These are phyloP conservation scores for Trametes punicea DNA, from an alignment of 768 basidiomycete species.

Conservation along the genomic window DNA sequence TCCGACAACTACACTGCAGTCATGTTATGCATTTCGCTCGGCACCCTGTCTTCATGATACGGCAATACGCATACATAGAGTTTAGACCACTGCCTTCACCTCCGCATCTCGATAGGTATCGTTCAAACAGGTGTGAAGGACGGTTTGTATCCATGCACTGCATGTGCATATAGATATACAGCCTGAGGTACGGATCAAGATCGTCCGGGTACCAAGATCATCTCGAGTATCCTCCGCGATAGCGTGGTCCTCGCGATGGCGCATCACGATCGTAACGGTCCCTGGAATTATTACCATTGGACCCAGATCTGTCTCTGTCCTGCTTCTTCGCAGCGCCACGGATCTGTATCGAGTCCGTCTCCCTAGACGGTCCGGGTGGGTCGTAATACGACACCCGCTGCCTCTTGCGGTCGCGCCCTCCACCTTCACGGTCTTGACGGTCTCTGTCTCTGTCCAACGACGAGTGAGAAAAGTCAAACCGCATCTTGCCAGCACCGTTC, in stretches of 20 bases:
- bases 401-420: constrained; percentile 13
- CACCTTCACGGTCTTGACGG: not conserved
- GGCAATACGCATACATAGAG: too few relatives aligned
- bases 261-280: constrained; percentile 15
- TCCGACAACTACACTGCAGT: too few relatives aligned
- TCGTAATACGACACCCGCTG: constrained; percentile 16
- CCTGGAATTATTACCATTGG: constrained; percentile 3
- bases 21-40: too few relatives aligned
- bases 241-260: constrained; percentile 28
- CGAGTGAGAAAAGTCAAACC: constrained; percentile 15
- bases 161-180: too few relatives aligned
- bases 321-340: constrained; percentile 24
- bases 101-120: too few relatives aligned
- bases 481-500: constrained; percentile 21
- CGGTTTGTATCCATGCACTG: too few relatives aligned
- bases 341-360: constrained; percentile 28
- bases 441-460: constrained; percentile 4
- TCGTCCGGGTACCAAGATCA: constrained; percentile 10
- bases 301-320: constrained; percentile 18
- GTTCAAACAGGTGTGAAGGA: too few relatives aligned
- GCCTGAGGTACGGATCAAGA: too few relatives aligned
- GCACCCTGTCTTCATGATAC: too few relatives aligned
- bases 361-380: constrained; percentile 23
- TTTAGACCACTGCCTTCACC: too few relatives aligned
- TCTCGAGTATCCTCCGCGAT: constrained; percentile 31